Evolutionary conservation across 176 grass and related monocot genomes (phyloP).

Genomic region (Olyra latifolia): DNA sequence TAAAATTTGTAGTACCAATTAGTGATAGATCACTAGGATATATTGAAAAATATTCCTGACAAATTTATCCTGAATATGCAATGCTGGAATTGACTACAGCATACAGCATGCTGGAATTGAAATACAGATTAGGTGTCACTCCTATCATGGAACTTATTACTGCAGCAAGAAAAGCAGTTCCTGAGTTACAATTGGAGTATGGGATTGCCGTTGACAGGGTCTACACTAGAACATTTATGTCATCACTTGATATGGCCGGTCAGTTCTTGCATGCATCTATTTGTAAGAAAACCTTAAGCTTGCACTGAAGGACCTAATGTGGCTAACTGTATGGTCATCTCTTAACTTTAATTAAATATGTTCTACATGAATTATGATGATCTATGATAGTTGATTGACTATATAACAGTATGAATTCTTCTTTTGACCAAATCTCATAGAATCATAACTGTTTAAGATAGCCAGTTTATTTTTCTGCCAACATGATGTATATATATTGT

Average conservation of each 20-base stretch:
- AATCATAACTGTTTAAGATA: not conserved
- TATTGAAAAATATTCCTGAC: not conserved
- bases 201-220: slow-evolving; percentile 98
- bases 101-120: slow-evolving; percentile 27
- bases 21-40: slow-evolving; percentile 3
- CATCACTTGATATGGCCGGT: slow-evolving; percentile 99
- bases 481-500: not conserved
- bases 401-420: not conserved
- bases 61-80: not conserved
- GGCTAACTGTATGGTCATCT: not conserved
- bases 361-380: not conserved
- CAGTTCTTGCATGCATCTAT: slow-evolving; percentile 34
- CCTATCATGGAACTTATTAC: slow-evolving; percentile 99
- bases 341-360: not conserved
- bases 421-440: not conserved
- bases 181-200: slow-evolving; percentile 86
- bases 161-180: slow-evolving; percentile 87
- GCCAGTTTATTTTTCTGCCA: not conserved
- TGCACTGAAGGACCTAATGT: not conserved
- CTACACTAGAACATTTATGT: slow-evolving; percentile 93
- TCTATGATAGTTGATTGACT: slow-evolving; percentile 1
- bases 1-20: not conserved
- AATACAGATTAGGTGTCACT: slow-evolving; percentile 76
- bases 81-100: not conserved
- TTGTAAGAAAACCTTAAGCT: not conserved